Conservation (phyloP, 31 red algal genomes). For the Endocladia muricata region DNA sequence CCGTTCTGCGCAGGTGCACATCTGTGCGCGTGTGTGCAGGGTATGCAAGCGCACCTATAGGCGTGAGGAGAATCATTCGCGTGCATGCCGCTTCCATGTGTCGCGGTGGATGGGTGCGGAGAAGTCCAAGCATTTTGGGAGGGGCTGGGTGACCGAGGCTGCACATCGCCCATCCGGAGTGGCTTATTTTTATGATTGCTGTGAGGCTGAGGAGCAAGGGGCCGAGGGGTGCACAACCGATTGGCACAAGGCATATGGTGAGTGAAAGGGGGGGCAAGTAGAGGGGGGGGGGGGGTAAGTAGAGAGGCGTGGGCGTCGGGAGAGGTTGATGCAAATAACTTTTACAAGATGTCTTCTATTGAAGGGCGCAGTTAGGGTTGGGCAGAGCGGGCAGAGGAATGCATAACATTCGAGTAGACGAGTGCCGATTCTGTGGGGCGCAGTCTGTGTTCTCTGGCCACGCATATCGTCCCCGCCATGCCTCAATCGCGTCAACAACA, state of each 20-base stretch:
- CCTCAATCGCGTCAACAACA: too few species aligned
- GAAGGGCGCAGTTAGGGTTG: too few species aligned
- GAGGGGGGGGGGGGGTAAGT: background rate
- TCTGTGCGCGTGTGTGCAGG: slow-evolving; percentile 4
- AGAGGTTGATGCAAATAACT: too few species aligned
- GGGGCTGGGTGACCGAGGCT: background rate
- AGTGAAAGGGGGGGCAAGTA: background rate
- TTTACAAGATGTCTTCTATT: too few species aligned
- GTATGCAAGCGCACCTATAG: slow-evolving; percentile 27
- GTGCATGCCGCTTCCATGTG: slow-evolving; percentile 27
- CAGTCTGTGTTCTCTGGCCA: too few species aligned
- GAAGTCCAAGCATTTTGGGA: slow-evolving; percentile 35
- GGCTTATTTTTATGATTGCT: slow-evolving; percentile 46
- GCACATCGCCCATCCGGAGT: slow-evolving; percentile 14
- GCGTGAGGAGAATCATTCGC: background rate
- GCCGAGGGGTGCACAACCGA: slow-evolving; percentile 24
- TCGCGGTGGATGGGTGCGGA: slow-evolving; percentile 32
- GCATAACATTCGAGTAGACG: too few species aligned
- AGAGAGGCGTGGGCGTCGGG: background rate
- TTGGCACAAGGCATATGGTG: slow-evolving; percentile 28
- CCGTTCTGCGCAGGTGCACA: background rate
- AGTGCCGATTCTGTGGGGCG: too few species aligned
- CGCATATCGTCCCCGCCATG: too few species aligned
- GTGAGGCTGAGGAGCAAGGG: slow-evolving; percentile 5
- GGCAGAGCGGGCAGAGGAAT: too few species aligned